Conservation (phyloP, 352 stramenopile genomes). For the Globisporangium paroecandrum region DNA sequence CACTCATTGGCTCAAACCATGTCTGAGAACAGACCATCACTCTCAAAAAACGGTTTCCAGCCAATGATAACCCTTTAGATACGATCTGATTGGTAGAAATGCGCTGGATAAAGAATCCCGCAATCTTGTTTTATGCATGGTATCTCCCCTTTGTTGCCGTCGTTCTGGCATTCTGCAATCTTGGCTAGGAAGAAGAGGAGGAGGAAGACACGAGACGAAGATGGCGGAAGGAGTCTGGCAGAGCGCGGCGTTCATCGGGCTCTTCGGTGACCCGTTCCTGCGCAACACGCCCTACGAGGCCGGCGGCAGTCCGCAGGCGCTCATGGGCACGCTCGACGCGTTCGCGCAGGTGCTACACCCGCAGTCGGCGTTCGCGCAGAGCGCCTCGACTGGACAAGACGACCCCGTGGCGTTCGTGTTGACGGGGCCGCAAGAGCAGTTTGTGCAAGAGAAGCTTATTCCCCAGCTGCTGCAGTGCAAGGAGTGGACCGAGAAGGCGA, state of each 20-base stretch:
- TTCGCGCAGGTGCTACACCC: constrained; percentile 40
- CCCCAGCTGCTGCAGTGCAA: constrained; percentile 52
- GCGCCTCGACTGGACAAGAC: constrained; percentile 3
- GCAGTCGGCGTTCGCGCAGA: constrained; percentile 13
- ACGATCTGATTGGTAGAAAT: neutral
- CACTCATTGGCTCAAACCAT: neutral
- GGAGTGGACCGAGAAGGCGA: constrained; percentile 51
- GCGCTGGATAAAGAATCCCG: neutral
- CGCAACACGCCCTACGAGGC: constrained; percentile 75
- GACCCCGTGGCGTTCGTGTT: constrained; percentile 52
- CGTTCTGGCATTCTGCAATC: constrained; percentile 1
- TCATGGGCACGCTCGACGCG: constrained; percentile 45
- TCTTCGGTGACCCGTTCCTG: constrained; percentile 81
- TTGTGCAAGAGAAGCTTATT: constrained; percentile 44
- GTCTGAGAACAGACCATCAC: constrained; percentile 5
- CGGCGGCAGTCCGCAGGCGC: constrained; percentile 62
- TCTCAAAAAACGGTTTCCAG: neutral
- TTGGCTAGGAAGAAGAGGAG: neutral
- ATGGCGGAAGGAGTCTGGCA: constrained; percentile 51
- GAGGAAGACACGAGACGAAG: neutral
- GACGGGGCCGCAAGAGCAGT: constrained; percentile 42
- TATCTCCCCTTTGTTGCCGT: constrained; percentile 1
- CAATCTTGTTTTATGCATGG: neutral
- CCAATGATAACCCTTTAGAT: neutral
- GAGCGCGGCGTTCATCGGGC: constrained; percentile 58